phyloP scores from a whole-genome alignment of 371 early-diverging fungal species.

The Actinomucor elegans region DNA sequence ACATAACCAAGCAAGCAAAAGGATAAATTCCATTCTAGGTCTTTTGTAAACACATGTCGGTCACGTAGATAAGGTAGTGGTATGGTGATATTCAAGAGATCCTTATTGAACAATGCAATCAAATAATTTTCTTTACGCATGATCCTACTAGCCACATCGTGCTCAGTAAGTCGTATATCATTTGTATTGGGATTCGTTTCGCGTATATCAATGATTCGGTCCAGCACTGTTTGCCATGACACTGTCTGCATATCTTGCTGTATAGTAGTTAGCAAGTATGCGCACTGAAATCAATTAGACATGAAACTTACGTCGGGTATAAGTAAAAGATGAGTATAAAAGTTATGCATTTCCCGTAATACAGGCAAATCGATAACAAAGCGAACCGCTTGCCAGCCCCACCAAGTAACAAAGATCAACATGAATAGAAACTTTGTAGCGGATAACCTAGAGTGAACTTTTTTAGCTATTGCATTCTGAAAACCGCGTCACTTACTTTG shows the following conservation, averaged over 20 bases:
- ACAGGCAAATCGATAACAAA: conserved; percentile 71
- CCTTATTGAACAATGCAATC: conserved; percentile 93
- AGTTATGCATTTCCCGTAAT: conserved; percentile 80
- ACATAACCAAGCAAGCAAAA: conserved; percentile 83
- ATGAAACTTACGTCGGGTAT: conserved; percentile 70
- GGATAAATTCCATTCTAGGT: conserved; percentile 90
- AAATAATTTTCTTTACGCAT: conserved; percentile 97
- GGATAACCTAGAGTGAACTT: conserved; percentile 3
- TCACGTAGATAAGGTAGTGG: conserved; percentile 56
- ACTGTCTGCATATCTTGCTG: conserved; percentile 79
- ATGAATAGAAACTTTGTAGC: conserved; percentile 46
- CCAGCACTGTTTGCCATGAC: conserved; percentile 76
- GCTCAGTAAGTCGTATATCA: conserved; percentile 75
- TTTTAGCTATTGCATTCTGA: too few species aligned
- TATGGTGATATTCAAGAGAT: conserved; percentile 76
- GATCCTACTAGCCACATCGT: conserved; percentile 89
- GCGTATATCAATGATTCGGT: conserved; percentile 68
- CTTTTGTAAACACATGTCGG: conserved; percentile 71
- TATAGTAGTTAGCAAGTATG: background rate
- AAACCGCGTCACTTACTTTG: too few species aligned
- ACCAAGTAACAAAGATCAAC: conserved; percentile 66
- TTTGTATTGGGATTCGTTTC: conserved; percentile 69
- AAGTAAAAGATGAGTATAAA: conserved; percentile 79
- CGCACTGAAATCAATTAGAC: background rate
- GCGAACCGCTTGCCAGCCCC: conserved; percentile 71